Evolutionary conservation across 306 rosid species (phyloP).

Genomic region (Styphnolobium japonicum): DNA sequence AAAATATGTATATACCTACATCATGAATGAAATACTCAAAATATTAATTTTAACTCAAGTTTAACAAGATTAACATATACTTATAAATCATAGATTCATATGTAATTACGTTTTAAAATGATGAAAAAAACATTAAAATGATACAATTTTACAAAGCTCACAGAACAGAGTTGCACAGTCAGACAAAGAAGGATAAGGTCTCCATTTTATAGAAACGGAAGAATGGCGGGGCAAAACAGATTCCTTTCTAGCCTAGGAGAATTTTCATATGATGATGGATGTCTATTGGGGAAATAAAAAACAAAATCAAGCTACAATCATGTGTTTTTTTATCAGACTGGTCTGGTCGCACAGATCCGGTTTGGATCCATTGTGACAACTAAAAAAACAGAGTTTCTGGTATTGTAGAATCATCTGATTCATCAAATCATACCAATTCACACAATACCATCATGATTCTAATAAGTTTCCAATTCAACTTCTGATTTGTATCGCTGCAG

Average conservation of each 20-base stretch:
- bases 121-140: neutral
- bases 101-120: neutral
- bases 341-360: neutral
- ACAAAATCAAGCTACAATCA: neutral
- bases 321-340: neutral
- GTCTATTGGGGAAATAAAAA: neutral
- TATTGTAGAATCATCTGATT: neutral
- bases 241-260: neutral
- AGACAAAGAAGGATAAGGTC: neutral
- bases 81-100: neutral
- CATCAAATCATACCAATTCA: neutral
- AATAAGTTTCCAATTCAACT: neutral
- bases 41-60: neutral
- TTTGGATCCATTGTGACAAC: neutral
- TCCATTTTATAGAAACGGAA: neutral
- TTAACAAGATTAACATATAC: neutral
- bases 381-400: neutral
- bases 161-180: neutral
- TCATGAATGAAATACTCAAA: neutral
- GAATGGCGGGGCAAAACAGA: neutral
- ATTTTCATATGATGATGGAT: neutral
- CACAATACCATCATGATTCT: neutral
- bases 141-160: neutral
- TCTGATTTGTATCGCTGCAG: neutral
- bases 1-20: neutral